Conservation (phyloP, 257 asterid species). For the Lycium barbarum region DNA sequence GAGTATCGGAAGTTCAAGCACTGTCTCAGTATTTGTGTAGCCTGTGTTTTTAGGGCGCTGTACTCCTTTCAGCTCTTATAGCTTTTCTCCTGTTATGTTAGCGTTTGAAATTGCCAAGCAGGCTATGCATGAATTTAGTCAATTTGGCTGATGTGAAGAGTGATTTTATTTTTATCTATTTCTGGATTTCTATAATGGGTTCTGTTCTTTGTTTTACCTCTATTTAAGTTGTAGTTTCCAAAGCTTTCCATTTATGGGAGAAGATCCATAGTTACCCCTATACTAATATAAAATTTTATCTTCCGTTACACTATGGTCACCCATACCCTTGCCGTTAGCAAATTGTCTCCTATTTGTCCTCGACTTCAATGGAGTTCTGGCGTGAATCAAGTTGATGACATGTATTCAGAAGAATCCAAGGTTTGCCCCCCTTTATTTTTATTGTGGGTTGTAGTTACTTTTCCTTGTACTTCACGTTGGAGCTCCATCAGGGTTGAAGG, state of each 20-base stretch:
- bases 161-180: slow-evolving; percentile 21
- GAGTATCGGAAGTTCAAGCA: not conserved
- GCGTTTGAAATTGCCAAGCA: not conserved
- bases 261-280: not conserved
- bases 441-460: not conserved
- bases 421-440: not conserved
- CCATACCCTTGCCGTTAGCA: not conserved
- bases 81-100: slow-evolving; percentile 2
- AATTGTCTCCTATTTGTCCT: not conserved
- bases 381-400: not conserved
- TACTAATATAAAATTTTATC: not conserved
- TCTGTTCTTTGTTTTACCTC: not conserved
- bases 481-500: not conserved
- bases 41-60: not conserved
- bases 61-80: slow-evolving; percentile 16
- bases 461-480: not conserved
- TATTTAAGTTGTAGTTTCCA: not conserved
- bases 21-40: slow-evolving; percentile 17
- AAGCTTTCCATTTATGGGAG: not conserved
- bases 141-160: slow-evolving; percentile 23
- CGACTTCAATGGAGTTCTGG: not conserved
- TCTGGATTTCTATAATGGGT: slow-evolving; percentile 11
- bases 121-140: slow-evolving; percentile 17
- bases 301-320: not conserved
- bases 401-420: not conserved